These are phyloP conservation scores for Petrea volubilis DNA, from an alignment of 257 asterid species.

Conservation along the genomic window DNA sequence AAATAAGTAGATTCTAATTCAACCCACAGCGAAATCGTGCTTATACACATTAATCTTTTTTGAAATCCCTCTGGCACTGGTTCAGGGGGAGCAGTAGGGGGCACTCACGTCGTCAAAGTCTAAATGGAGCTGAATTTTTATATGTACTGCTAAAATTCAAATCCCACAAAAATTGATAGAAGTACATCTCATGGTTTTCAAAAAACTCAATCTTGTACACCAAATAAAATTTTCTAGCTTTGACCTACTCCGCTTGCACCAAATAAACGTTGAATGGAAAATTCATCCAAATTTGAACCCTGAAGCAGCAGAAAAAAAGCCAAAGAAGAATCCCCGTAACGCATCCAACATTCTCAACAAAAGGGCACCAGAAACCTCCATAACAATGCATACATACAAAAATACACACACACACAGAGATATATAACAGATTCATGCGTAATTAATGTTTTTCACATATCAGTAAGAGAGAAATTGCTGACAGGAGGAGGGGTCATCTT, in stretches of 20 bases:
- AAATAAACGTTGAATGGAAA: too few species aligned
- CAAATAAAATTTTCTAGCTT: too few species aligned
- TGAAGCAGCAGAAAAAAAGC: background rate
- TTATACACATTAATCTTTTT: too few species aligned
- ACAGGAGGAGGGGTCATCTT: conserved; percentile 95
- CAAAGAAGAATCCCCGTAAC: background rate
- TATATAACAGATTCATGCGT: background rate
- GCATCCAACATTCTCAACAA: background rate
- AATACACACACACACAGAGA: background rate
- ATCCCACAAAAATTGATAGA: background rate
- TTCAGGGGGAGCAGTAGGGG: too few species aligned
- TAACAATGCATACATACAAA: background rate
- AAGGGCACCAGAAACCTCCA: background rate
- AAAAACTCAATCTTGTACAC: too few species aligned
- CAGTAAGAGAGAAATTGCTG: background rate
- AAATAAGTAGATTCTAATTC: background rate
- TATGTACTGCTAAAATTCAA: background rate
- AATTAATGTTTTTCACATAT: background rate
- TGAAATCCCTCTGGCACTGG: too few species aligned
- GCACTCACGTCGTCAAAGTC: too few species aligned
- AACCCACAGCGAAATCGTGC: too few species aligned
- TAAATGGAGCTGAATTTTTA: background rate
- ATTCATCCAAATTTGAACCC: background rate
- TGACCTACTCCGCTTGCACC: too few species aligned
- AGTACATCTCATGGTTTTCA: too few species aligned